phyloP scores from a whole-genome alignment of 2,329 filamentous ascomycete genomes.

The Anisogramma anomala region DNA sequence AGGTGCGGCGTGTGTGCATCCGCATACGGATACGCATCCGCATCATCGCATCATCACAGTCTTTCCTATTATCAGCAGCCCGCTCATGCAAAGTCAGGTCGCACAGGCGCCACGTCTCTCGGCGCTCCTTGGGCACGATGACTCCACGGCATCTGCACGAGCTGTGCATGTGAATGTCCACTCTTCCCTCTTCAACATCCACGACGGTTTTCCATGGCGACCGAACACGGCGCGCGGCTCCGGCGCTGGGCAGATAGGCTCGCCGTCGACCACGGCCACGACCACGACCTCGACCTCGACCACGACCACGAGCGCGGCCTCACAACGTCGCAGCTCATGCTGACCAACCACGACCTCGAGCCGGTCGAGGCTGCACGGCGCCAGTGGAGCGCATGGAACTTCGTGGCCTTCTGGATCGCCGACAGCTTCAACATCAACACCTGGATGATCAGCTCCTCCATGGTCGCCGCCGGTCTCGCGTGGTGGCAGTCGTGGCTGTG shows the following conservation, averaged over 20 bases:
- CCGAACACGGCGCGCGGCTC: conserved; percentile 26
- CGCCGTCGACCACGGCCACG: conserved; percentile 63
- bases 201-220: too few species aligned
- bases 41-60: too few species aligned
- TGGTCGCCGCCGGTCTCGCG: conserved; percentile 65
- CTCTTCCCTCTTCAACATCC: too few species aligned
- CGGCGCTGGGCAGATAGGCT: conserved; percentile 45
- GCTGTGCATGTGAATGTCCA: too few species aligned
- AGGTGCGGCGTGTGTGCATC: too few species aligned
- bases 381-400: conserved; percentile 80
- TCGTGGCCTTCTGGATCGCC: conserved; percentile 77
- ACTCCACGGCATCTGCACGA: too few species aligned
- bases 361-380: conserved; percentile 67
- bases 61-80: too few species aligned
- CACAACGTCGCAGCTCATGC: conserved; percentile 68
- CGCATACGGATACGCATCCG: too few species aligned
- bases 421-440: conserved; percentile 85
- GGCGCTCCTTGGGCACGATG: too few species aligned
- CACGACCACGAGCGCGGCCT: conserved; percentile 68
- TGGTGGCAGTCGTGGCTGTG: conserved; percentile 93
- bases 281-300: conserved; percentile 59
- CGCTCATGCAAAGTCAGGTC: too few species aligned
- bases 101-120: too few species aligned
- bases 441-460: conserved; percentile 84
- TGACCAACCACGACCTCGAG: conserved; percentile 75